Evolutionary conservation across 805 yeast genomes (phyloP).

Genomic region (Candida palmyrensis): DNA sequence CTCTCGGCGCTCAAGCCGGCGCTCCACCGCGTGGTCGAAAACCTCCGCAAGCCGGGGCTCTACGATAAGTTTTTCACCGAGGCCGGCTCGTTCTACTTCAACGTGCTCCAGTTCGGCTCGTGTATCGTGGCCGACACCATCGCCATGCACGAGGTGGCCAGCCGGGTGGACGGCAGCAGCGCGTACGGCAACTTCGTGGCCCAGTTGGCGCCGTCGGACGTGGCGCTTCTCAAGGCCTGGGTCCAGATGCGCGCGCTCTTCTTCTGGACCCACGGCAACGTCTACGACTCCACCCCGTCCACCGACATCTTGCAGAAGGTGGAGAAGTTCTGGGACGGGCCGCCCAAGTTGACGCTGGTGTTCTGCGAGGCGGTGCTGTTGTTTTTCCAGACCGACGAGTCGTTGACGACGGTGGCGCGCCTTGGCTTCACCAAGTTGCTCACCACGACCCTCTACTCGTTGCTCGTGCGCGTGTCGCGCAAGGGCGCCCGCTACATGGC

Average conservation of each 20-base stretch:
- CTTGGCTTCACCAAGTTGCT: slow-evolving; percentile 25
- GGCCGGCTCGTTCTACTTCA: neutral
- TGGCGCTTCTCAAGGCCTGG: slow-evolving; percentile 34
- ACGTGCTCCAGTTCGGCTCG: slow-evolving; percentile 18
- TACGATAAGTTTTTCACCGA: neutral
- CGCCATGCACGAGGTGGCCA: slow-evolving; percentile 53
- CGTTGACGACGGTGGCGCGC: slow-evolving; percentile 32
- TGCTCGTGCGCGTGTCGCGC: slow-evolving; percentile 7
- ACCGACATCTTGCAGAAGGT: neutral
- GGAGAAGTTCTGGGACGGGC: slow-evolving; percentile 19
- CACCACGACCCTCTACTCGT: slow-evolving; percentile 18
- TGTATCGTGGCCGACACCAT: slow-evolving; percentile 43
- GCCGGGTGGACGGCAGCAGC: slow-evolving; percentile 41
- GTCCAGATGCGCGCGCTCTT: slow-evolving; percentile 35
- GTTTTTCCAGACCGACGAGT: slow-evolving; percentile 42
- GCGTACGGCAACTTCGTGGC: slow-evolving; percentile 19
- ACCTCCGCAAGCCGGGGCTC: too few relatives aligned
- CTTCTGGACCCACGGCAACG: slow-evolving; percentile 8
- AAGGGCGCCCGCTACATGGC: slow-evolving; percentile 1
- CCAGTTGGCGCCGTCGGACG: slow-evolving; percentile 21
- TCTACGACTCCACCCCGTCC: neutral
- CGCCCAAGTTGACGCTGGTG: slow-evolving; percentile 21
- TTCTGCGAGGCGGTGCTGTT: slow-evolving; percentile 35
- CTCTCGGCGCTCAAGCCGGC: neutral
- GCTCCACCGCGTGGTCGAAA: neutral